These are phyloP conservation scores for Aureobasidium sp. DNA, from an alignment of 2,329 filamentous ascomycete genomes.

Conservation along the genomic window DNA sequence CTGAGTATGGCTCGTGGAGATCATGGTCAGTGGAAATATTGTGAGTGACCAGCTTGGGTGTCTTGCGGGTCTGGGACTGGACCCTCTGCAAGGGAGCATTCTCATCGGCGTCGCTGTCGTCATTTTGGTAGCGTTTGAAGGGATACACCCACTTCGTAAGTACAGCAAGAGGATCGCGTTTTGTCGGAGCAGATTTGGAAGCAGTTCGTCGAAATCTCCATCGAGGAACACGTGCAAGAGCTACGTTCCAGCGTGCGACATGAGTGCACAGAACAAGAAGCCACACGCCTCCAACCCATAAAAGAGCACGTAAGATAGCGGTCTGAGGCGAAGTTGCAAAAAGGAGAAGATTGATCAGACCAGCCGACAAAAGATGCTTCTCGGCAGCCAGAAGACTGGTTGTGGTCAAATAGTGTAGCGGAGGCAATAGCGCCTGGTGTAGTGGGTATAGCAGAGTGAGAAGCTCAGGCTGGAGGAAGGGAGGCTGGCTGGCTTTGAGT, in stretches of 20 bases:
- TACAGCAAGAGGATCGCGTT: constrained; percentile 21
- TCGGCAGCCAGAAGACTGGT: constrained; percentile 84
- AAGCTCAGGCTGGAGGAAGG: constrained; percentile 45
- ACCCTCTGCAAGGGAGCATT: constrained; percentile 27
- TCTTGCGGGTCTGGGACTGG: constrained; percentile 17
- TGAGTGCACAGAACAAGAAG: constrained; percentile 66
- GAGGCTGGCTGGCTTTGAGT: constrained; percentile 26
- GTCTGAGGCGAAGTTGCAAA: constrained; percentile 59
- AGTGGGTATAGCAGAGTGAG: constrained; percentile 69
- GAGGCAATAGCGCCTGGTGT: constrained; percentile 67
- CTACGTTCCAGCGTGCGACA: constrained; percentile 75
- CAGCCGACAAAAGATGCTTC: constrained; percentile 75
- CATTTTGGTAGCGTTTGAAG: constrained; percentile 13
- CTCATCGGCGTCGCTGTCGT: constrained; percentile 44
- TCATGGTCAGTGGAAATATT: background rate
- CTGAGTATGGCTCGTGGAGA: constrained; percentile 10
- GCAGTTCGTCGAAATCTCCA: constrained; percentile 52
- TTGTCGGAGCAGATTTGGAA: constrained; percentile 18
- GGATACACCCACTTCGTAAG: background rate
- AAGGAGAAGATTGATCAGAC: constrained; percentile 73
- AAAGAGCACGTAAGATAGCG: constrained; percentile 36
- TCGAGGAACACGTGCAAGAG: constrained; percentile 77
- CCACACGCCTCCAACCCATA: constrained; percentile 60
- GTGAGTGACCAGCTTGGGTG: constrained; percentile 2
- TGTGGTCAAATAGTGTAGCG: constrained; percentile 74